Base-by-base conservation (phyloP, 2,329 filamentous ascomycete genomes). In the Cercospora zeae-maydis region DNA sequence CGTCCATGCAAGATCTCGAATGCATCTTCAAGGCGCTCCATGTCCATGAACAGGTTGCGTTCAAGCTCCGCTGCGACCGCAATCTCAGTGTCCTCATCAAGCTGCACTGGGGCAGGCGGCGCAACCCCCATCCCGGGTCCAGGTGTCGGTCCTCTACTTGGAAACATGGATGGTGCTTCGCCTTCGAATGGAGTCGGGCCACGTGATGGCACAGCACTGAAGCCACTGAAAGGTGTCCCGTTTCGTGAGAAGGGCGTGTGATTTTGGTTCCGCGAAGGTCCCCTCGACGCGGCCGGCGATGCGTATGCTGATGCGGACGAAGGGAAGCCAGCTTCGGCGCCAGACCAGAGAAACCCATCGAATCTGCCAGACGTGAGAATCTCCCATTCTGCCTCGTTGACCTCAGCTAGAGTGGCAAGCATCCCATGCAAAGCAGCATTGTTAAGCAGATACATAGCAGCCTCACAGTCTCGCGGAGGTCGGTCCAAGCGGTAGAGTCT, bases 11-110 rank as follows among this genome's bases (percentile, higher is more conserved):
- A 82, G 30, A 86, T 87, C 78, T 98, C 93, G 70, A 98, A 97
- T 0, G 93, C 92, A 73, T 97, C 92, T 76, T 98, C 93, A 24
- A 98, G 84, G 0, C 87, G 88, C 78, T 98, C 93, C 93, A 98
- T 98, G 65, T 93, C 91, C 34, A 87, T 84, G 77, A 93, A 97
- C 62, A 98, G 96, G 72, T 96, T 92, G 6, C 92, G 87, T 77
- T 98, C 93, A 39, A 97, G 88, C 77, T 97, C 93, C 7, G 92
- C 92, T 5, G 97, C 83, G 1, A 91, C 90, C 0, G 90, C 90
- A 71, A 97, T 93, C 75, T 97, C 93, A 59, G 91, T 91, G 72
- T 98, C 93, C 76, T 98, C 93, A 74, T 97, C 93, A 63, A 96
- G 86, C 3, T 92, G 93, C 3, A 98, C 93, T 2, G 88, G 88